phyloP scores from a whole-genome alignment of 2,329 filamentous ascomycete species.

The Hysterium pulicare region DNA sequence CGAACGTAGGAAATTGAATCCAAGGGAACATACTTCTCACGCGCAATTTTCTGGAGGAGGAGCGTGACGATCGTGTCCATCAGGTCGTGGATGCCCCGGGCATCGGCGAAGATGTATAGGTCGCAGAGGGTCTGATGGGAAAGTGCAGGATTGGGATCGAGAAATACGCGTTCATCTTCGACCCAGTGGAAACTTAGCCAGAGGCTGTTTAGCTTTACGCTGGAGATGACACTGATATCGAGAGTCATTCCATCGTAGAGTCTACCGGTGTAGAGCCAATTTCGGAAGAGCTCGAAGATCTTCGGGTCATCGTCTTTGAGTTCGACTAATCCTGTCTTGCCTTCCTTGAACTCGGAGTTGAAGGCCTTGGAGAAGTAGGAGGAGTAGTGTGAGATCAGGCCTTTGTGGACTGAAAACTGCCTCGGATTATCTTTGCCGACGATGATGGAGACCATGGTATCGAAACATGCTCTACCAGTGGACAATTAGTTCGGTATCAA shows the following conservation, averaged over 20 bases:
- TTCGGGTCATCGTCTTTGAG: constrained; percentile 17
- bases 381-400: constrained; percentile 12
- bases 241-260: constrained; percentile 5
- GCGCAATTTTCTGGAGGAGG: background rate
- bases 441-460: background rate
- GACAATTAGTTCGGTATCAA: background rate
- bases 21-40: background rate
- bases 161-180: background rate
- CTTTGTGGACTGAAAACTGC: constrained; percentile 6
- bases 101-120: background rate
- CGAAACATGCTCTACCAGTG: background rate
- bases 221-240: too few relatives aligned
- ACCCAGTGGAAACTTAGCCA: background rate
- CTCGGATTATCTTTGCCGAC: background rate
- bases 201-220: too few relatives aligned
- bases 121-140: background rate
- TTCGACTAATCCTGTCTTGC: constrained; percentile 13
- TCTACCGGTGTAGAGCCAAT: constrained; percentile 19
- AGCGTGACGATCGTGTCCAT: background rate
- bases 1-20: too few relatives aligned
- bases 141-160: background rate
- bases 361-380: constrained; percentile 17
- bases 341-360: constrained; percentile 7
- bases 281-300: constrained; percentile 22
- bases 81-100: background rate